These are phyloP conservation scores for Micromonas pusilla DNA, from an alignment of 139 green algal species.

Conservation along the genomic window DNA sequence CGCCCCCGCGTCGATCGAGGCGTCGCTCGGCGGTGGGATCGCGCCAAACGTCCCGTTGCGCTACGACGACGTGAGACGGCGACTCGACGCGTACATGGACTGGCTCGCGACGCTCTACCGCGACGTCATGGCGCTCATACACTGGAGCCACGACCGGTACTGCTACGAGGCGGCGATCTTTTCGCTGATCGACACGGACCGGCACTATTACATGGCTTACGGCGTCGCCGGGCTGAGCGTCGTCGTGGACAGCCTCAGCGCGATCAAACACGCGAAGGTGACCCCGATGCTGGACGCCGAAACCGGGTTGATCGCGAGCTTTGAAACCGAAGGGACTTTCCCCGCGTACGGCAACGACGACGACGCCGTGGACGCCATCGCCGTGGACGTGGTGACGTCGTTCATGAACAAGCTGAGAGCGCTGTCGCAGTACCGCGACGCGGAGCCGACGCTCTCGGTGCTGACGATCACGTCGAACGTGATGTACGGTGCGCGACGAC, in stretches of 20 bases:
- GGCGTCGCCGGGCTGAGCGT: constrained; percentile 61
- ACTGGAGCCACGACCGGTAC: constrained; percentile 68
- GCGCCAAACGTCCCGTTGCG: no score
- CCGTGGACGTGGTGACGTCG: constrained; percentile 42
- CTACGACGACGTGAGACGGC: constrained; percentile 51
- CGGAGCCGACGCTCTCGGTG: constrained; percentile 58
- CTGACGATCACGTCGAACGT: constrained; percentile 75
- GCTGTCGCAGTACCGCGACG: constrained; percentile 50
- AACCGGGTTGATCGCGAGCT: constrained; percentile 47
- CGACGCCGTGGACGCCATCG: constrained; percentile 53
- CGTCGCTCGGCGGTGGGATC: not conserved
- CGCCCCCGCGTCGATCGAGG: not conserved
- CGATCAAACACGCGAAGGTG: constrained; percentile 69
- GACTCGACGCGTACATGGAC: constrained; percentile 57
- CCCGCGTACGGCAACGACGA: constrained; percentile 73
- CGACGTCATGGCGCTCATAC: constrained; percentile 69
- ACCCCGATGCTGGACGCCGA: constrained; percentile 42
- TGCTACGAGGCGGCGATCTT: constrained; percentile 67
- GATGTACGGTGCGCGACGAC: constrained; percentile 57
- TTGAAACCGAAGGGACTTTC: constrained; percentile 56
- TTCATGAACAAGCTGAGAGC: constrained; percentile 50
- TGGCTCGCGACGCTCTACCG: constrained; percentile 62
- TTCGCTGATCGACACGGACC: constrained; percentile 66
- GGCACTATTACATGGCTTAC: constrained; percentile 57
- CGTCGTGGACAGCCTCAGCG: constrained; percentile 59